A percentile compares a stretch with the other conserved stretches of the same genome.
These are phyloP conservation scores for Talaromyces sp. DNA, from an alignment of 2,329 filamentous ascomycete genomes.

Conservation along the genomic window DNA sequence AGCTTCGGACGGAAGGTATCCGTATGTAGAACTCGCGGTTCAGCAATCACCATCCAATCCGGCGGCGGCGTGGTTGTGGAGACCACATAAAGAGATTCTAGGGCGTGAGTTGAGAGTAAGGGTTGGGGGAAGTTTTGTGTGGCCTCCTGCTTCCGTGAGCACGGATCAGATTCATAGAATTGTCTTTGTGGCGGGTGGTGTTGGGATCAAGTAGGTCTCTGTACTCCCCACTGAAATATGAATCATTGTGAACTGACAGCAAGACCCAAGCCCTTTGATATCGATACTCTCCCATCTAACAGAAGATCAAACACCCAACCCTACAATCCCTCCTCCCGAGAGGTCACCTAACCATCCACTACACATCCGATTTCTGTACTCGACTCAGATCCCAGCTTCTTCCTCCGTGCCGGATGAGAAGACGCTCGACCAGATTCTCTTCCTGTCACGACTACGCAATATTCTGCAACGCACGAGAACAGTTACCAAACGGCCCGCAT, in stretches of 20 bases:
- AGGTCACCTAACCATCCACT: neutral
- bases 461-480: constrained; percentile 31
- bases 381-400: constrained; percentile 44
- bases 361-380: constrained; percentile 63
- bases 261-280: constrained; percentile 58
- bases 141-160: constrained; percentile 57
- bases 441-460: constrained; percentile 45
- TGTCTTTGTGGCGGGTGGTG: constrained; percentile 75
- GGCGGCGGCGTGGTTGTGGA: constrained; percentile 74
- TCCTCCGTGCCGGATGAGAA: constrained; percentile 8
- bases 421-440: constrained; percentile 41
- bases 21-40: constrained; percentile 74
- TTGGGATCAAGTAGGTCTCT: constrained; percentile 68
- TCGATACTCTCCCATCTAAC: constrained; percentile 66
- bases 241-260: neutral
- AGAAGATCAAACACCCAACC: constrained; percentile 29
- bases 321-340: constrained; percentile 22
- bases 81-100: constrained; percentile 53
- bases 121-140: constrained; percentile 77
- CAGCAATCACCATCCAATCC: constrained; percentile 69
- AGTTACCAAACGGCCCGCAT: constrained; percentile 20
- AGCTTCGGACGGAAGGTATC: constrained; percentile 28
- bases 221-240: neutral
- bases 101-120: constrained; percentile 61
- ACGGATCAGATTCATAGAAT: constrained; percentile 52